These are phyloP conservation scores for Neonothopanus nambi DNA, from an alignment of 1,284 basidiomycete species.

Conservation along the genomic window DNA sequence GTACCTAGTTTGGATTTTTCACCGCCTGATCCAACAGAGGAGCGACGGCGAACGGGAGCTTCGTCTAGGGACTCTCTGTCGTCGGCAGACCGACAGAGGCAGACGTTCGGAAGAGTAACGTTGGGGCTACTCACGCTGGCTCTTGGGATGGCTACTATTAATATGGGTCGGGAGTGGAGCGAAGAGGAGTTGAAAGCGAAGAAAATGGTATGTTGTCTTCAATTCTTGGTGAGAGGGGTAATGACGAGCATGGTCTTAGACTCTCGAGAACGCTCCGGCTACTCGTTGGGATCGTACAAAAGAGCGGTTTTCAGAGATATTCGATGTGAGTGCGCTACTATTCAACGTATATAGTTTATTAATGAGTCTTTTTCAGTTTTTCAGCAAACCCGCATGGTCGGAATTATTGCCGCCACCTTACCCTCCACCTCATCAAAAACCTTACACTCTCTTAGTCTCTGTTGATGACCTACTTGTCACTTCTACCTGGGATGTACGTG, in stretches of 20 bases:
- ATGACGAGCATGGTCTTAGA: constrained; percentile 33
- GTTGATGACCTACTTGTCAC: constrained; percentile 92
- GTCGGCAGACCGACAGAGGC: constrained; percentile 69
- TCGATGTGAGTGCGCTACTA: constrained; percentile 51
- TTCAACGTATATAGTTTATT: constrained; percentile 1
- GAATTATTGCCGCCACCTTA: constrained; percentile 89
- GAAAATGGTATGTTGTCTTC: constrained; percentile 48
- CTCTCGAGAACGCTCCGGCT: constrained; percentile 53
- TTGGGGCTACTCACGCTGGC: constrained; percentile 55
- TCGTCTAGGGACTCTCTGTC: constrained; percentile 73
- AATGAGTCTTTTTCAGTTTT: constrained; percentile 55
- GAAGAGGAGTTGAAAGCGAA: constrained; percentile 51
- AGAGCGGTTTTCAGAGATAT: constrained; percentile 58
- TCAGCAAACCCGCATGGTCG: constrained; percentile 91
- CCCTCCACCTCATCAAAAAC: constrained; percentile 83
- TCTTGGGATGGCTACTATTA: constrained; percentile 43
- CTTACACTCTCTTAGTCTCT: constrained; percentile 90
- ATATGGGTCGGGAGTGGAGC: constrained; percentile 66
- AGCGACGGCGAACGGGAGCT: constrained; percentile 61
- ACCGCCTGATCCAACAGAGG: constrained; percentile 39
- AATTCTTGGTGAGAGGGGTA: neutral
- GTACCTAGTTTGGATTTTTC: constrained; percentile 57
- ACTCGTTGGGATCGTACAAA: constrained; percentile 64
- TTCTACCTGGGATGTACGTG: constrained; percentile 91
- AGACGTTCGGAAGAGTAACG: constrained; percentile 52